Conservation (phyloP, 352 stramenopile species). For the Globisporangium solare region DNA sequence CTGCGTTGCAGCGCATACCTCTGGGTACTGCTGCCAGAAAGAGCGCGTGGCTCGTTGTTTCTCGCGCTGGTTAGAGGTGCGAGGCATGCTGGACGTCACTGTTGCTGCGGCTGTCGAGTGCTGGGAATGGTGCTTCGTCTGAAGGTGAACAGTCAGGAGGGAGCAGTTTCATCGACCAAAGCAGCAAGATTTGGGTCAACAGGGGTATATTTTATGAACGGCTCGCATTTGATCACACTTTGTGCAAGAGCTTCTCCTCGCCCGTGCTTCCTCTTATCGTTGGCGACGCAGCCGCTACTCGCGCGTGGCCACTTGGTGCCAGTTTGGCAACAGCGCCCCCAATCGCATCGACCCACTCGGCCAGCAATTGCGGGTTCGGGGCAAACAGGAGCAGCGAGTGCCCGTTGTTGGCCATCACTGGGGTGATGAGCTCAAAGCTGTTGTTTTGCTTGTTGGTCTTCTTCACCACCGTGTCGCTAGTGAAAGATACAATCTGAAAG, state of each 20-base stretch:
- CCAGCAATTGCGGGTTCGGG: conserved; percentile 34
- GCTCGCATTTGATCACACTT: no score
- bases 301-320: conserved; percentile 1
- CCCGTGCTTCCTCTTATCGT: conserved; percentile 6
- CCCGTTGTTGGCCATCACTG: conserved; percentile 54
- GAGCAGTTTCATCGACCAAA: background rate
- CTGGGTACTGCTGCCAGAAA: conserved; percentile 70
- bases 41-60: conserved; percentile 17
- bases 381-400: conserved; percentile 70
- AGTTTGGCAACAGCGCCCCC: conserved; percentile 34
- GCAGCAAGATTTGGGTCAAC: background rate
- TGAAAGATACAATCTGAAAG: conserved; percentile 73
- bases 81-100: conserved; percentile 2
- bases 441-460: conserved; percentile 75
- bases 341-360: conserved; percentile 65
- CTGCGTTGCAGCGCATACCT: conserved; percentile 24
- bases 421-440: conserved; percentile 74
- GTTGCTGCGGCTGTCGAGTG: background rate
- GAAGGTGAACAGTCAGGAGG: background rate
- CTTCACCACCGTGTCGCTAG: conserved; percentile 51
- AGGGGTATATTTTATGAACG: conserved; percentile 14
- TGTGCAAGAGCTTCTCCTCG: conserved; percentile 11
- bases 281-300: conserved; percentile 1
- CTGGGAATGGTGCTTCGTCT: background rate
- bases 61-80: conserved; percentile 19